These are phyloP conservation scores for Senna siamea DNA, from an alignment of 306 rosid genomes.

Conservation along the genomic window DNA sequence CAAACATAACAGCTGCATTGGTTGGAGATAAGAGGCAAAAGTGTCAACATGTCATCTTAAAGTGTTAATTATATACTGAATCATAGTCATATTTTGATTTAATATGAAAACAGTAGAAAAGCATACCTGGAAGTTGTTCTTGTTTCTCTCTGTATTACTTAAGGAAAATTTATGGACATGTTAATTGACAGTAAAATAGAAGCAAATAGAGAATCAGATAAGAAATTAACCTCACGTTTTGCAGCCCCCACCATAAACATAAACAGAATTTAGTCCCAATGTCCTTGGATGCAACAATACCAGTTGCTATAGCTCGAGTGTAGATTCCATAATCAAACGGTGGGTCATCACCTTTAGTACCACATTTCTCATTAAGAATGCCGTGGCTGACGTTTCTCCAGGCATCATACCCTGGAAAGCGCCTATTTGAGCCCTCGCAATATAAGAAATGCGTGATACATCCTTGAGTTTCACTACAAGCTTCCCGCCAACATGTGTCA, in stretches of 20 bases:
- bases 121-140: too few relatives aligned
- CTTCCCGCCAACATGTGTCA: conserved; percentile 72
- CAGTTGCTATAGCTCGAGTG: conserved; percentile 58
- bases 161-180: too few relatives aligned
- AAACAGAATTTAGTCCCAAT: conserved; percentile 69
- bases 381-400: conserved; percentile 56
- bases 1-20: conserved; percentile 5
- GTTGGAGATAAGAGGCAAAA: conserved; percentile 2
- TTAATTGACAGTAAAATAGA: background rate
- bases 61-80: background rate
- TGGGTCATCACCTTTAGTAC: conserved; percentile 22
- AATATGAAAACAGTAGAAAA: background rate
- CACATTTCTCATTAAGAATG: conserved; percentile 57
- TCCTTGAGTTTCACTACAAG: conserved; percentile 46
- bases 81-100: background rate
- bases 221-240: conserved; percentile 71
- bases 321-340: conserved; percentile 79
- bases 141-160: too few relatives aligned
- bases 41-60: conserved; percentile 18
- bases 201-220: conserved; percentile 4
- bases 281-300: conserved; percentile 55
- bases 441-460: conserved; percentile 62
- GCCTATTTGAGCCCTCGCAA: conserved; percentile 55
- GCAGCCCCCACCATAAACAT: conserved; percentile 96
- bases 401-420: conserved; percentile 42